Percentiles rank a stretch among this genome's conserved stretches.
Evolutionary conservation across 495 filamentous ascomycete genomes (phyloP).

Genomic region (Astrocystis sublimbata): DNA sequence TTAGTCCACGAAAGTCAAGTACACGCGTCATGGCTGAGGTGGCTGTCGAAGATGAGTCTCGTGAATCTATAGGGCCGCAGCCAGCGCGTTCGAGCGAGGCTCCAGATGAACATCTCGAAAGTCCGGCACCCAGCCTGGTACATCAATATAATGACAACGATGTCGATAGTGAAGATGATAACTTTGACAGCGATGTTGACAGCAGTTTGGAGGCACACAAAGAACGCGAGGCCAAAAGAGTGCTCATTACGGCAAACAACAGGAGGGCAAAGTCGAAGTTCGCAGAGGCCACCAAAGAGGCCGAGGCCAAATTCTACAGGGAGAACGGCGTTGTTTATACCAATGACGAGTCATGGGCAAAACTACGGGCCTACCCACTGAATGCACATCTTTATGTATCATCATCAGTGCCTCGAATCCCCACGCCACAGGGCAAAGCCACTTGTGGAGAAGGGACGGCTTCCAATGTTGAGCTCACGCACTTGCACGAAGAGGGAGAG

Average conservation of each 20-base stretch:
- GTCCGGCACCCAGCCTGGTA: not conserved
- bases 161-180: not conserved
- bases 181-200: no score
- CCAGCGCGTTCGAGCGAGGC: not conserved
- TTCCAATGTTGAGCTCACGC: not conserved
- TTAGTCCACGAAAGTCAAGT: not conserved
- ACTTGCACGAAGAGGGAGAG: not conserved
- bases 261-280: not conserved
- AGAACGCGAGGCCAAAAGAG: not conserved
- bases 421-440: not conserved
- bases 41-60: not conserved
- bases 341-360: not conserved
- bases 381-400: not conserved
- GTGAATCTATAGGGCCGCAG: not conserved
- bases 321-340: not conserved
- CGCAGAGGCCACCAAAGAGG: not conserved
- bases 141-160: not conserved
- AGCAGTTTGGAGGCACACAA: not conserved
- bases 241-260: not conserved
- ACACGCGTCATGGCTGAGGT: not conserved
- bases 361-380: not conserved
- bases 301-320: not conserved
- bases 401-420: not conserved
- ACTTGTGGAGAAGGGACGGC: not conserved
- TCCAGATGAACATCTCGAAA: not conserved